A percentile compares a stretch with the other conserved stretches of the same genome.
Evolutionary conservation across 106 monocot genomes (phyloP).

Genomic region (Dioscorea alata): DNA sequence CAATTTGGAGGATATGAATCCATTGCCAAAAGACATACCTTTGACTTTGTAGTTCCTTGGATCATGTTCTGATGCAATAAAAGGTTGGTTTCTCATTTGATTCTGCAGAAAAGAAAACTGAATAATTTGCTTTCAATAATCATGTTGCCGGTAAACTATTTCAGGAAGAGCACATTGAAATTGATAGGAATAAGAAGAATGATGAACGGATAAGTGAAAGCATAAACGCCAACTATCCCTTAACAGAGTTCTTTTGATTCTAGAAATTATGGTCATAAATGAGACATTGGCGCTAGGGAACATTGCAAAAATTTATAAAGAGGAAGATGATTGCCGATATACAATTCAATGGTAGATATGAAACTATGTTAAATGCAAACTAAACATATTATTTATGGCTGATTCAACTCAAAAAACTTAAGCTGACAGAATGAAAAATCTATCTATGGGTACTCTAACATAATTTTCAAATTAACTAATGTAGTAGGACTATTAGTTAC

Average conservation of each 20-base stretch:
- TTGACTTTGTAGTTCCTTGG: neutral
- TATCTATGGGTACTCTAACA: no score
- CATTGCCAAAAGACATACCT: neutral
- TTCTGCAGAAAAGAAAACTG: neutral
- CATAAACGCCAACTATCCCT: neutral
- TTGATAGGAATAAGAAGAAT: slow-evolving; percentile 1
- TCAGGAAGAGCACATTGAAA: slow-evolving; percentile 1
- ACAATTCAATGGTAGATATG: neutral
- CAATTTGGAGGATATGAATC: neutral
- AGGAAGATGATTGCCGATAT: neutral
- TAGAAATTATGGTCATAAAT: slow-evolving; percentile 1
- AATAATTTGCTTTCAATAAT: neutral
- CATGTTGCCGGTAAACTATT: neutral
- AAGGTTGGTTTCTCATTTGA: neutral
- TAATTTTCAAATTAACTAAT: no score
- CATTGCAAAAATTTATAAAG: neutral
- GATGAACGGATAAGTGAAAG: neutral
- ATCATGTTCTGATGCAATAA: neutral
- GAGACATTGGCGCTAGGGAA: neutral
- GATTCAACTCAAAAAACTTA: no score
- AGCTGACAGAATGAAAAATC: no score
- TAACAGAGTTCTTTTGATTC: neutral
- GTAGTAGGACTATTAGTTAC: no score
- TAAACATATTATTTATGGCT: no score
- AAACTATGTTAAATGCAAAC: no score